Conservation (phyloP, 371 early-diverging fungal species). For the Mortierella sp. region DNA sequence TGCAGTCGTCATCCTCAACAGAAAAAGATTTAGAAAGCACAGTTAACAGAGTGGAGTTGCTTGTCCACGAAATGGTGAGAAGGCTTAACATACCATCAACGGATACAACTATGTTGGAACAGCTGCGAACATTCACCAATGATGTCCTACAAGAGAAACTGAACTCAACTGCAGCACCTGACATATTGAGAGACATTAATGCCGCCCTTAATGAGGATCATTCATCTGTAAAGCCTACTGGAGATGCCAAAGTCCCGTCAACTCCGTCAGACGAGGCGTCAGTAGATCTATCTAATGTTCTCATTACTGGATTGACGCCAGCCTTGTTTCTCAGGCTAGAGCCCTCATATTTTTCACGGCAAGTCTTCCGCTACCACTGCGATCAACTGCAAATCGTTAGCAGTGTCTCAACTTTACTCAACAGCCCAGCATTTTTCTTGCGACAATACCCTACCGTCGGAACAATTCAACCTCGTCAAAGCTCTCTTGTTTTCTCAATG, state of each 20-base stretch:
- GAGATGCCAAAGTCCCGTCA: background rate
- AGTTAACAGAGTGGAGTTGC: conserved; percentile 9
- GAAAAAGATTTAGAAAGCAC: background rate
- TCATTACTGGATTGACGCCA: conserved; percentile 73
- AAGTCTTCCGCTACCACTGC: conserved; percentile 72
- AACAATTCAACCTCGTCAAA: conserved; percentile 56
- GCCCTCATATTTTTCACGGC: conserved; percentile 76
- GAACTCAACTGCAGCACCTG: conserved; percentile 35
- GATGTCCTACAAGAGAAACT: conserved; percentile 50
- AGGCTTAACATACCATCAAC: conserved; percentile 44
- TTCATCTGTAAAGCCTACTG: background rate
- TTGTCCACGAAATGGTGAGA: conserved; percentile 50
- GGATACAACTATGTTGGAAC: conserved; percentile 59
- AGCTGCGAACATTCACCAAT: conserved; percentile 59
- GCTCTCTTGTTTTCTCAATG: conserved; percentile 67
- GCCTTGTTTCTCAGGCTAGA: conserved; percentile 71
- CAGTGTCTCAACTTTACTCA: conserved; percentile 56
- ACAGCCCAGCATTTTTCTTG: conserved; percentile 54
- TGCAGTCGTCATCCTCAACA: conserved; percentile 46
- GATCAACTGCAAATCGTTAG: conserved; percentile 53
- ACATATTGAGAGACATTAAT: conserved; percentile 12
- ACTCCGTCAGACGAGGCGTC: conserved; percentile 15
- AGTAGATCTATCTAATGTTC: conserved; percentile 64
- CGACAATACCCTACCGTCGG: conserved; percentile 45
- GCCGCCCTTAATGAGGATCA: conserved; percentile 9